Percentiles rank a stretch among this genome's conserved stretches.
Evolutionary conservation across 192 early-diverging fungal genomes (phyloP).

Genomic region (Linnemannia elongata): DNA sequence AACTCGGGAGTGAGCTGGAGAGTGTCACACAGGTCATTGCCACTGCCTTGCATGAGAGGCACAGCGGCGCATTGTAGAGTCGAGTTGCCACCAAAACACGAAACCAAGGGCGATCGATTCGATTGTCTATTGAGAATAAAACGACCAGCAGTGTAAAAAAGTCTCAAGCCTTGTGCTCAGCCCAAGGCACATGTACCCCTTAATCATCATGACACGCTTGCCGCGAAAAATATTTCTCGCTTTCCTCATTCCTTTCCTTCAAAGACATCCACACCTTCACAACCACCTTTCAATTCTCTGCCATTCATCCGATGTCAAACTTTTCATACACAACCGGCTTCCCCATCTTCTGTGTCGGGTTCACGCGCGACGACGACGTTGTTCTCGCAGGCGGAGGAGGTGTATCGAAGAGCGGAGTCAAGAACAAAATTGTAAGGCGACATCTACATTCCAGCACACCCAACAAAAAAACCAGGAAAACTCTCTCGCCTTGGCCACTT

Average conservation of each 20-base stretch:
- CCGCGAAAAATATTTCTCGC: no score
- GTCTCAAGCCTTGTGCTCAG: no score
- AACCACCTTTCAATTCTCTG: background rate
- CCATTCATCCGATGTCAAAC: conserved; percentile 21
- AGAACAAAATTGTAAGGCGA: conserved; percentile 85
- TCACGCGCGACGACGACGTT: conserved; percentile 69
- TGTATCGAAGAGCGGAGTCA: conserved; percentile 81
- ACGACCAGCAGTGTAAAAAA: no score
- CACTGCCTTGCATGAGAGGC: conserved; percentile 61
- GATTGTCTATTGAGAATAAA: background rate
- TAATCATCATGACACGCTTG: no score
- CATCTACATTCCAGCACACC: background rate
- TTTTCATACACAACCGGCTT: conserved; percentile 67
- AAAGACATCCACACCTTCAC: background rate
- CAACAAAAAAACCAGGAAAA: background rate
- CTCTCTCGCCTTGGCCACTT: no score
- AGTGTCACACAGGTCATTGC: conserved; percentile 63
- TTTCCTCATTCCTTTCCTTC: background rate
- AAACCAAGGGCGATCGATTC: background rate
- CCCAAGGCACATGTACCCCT: no score
- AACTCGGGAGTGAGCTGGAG: conserved; percentile 62
- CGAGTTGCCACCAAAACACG: background rate
- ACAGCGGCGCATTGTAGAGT: conserved; percentile 42
- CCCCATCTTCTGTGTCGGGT: conserved; percentile 72
- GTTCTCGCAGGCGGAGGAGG: conserved; percentile 93